phyloP scores from a whole-genome alignment of 306 rosid genomes.

The Begonia masoniana region DNA sequence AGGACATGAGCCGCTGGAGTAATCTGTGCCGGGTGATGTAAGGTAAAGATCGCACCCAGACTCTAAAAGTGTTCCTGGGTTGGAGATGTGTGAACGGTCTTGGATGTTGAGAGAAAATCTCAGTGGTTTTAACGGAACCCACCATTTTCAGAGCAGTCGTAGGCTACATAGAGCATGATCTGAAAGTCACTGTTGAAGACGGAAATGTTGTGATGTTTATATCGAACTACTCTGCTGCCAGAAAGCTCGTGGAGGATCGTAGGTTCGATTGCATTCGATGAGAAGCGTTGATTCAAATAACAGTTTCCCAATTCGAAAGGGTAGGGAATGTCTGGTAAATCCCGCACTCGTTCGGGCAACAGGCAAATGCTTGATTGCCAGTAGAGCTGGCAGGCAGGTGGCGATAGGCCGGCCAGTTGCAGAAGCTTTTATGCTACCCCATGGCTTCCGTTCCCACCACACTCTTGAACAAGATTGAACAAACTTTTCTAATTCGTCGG shows the following conservation, averaged over 20 bases:
- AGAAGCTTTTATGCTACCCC: too few relatives aligned
- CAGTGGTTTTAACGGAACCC: accelerated
- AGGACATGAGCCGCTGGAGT: slow-evolving; percentile 10
- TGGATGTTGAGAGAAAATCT: accelerated
- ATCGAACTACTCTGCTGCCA: not conserved
- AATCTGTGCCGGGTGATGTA: accelerated
- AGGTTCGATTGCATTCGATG: not conserved
- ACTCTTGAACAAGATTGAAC: too few relatives aligned
- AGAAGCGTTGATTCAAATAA: not conserved
- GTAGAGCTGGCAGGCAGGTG: too few relatives aligned
- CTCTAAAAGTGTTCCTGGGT: slow-evolving; percentile 12
- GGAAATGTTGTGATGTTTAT: slow-evolving; percentile 7
- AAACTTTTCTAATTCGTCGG: too few relatives aligned
- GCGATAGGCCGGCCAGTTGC: too few relatives aligned
- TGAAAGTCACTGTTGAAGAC: slow-evolving; percentile 4
- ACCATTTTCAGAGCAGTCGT: slow-evolving; percentile 1
- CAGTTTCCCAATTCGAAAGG: not conserved
- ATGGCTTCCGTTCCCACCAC: too few relatives aligned
- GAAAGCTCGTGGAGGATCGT: not conserved
- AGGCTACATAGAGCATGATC: not conserved
- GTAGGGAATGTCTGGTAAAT: not conserved
- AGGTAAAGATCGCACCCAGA: slow-evolving; percentile 19
- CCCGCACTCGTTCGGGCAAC: not conserved
- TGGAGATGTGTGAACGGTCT: slow-evolving; percentile 9
- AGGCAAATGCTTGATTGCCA: not conserved